phyloP scores from a whole-genome alignment of 2,329 filamentous ascomycete species.

The Sarocladium strictum region DNA sequence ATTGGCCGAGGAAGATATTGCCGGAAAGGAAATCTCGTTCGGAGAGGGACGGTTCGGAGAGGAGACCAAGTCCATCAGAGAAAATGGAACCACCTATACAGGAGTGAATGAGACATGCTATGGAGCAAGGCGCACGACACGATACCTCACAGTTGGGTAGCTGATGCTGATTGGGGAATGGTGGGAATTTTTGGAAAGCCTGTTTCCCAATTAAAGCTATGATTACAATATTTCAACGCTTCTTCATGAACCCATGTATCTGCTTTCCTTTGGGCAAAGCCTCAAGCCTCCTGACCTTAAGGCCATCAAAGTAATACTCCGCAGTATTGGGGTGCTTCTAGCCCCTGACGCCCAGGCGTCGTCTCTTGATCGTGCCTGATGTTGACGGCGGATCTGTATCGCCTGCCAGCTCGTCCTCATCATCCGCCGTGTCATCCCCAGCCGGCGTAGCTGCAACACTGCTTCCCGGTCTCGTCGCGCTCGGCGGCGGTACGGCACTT shows the following conservation, averaged over 20 bases:
- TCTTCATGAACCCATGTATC: background rate
- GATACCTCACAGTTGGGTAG: too few relatives aligned
- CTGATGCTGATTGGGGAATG: background rate
- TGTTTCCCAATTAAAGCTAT: background rate
- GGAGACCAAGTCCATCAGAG: constrained; percentile 17
- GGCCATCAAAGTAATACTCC: background rate
- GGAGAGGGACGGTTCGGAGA: constrained; percentile 18
- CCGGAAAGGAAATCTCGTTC: constrained; percentile 20
- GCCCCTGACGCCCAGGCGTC: constrained; percentile 28
- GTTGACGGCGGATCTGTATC: constrained; percentile 28
- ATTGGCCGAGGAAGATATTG: constrained; percentile 77
- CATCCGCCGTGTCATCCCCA: constrained; percentile 42
- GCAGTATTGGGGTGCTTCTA: constrained; percentile 16
- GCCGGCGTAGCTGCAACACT: constrained; percentile 30
- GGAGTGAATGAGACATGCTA: background rate
- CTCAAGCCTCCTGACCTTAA: background rate
- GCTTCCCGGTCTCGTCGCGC: constrained; percentile 22
- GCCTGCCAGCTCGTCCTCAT: constrained; percentile 41
- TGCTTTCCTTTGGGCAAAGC: background rate
- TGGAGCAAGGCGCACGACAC: background rate
- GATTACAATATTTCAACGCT: constrained; percentile 5
- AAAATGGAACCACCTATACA: constrained; percentile 4
- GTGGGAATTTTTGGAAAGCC: background rate
- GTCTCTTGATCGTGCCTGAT: constrained; percentile 27
- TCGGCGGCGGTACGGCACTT: constrained; percentile 24